These are phyloP conservation scores for Sordariomycetes sp. DNA, from an alignment of 2,329 filamentous ascomycete genomes.

Conservation along the genomic window DNA sequence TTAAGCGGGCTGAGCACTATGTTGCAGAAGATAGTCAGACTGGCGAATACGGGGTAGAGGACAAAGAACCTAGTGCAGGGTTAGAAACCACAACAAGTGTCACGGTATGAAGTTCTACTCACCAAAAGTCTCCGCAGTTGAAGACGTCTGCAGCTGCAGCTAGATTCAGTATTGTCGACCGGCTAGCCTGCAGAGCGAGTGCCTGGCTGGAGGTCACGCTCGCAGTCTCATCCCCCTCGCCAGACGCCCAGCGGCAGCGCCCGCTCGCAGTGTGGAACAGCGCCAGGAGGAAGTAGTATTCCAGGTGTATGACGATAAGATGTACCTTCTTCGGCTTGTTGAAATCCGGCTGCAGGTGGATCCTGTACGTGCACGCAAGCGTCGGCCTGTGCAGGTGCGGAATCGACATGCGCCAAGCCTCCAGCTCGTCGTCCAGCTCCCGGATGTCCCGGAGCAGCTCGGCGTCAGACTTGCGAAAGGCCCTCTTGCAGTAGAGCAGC, in stretches of 20 bases:
- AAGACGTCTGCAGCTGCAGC: conserved; percentile 28
- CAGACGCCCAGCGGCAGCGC: conserved; percentile 29
- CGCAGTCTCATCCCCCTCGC: conserved; percentile 23
- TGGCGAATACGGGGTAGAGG: conserved; percentile 44
- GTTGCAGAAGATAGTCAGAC: conserved; percentile 44
- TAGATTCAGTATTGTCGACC: conserved; percentile 40
- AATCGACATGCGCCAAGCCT: background rate
- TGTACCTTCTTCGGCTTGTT: conserved; percentile 21
- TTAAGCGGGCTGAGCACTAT: conserved; percentile 36
- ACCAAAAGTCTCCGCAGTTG: conserved; percentile 38
- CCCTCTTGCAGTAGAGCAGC: background rate
- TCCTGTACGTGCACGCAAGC: background rate
- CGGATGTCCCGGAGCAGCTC: background rate
- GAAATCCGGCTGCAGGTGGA: background rate
- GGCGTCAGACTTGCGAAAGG: background rate
- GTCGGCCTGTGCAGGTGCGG: background rate
- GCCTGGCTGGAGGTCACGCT: conserved; percentile 31
- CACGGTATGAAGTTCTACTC: conserved; percentile 11
- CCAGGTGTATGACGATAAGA: conserved; percentile 35
- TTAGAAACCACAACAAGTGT: background rate
- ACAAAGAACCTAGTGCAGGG: conserved; percentile 34
- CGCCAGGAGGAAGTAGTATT: conserved; percentile 44
- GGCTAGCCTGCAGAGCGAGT: conserved; percentile 42
- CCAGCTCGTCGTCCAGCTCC: background rate
- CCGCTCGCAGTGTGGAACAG: conserved; percentile 45